phyloP scores from a whole-genome alignment of 176 grass and related monocot genomes.

The Pharus latifolius region DNA sequence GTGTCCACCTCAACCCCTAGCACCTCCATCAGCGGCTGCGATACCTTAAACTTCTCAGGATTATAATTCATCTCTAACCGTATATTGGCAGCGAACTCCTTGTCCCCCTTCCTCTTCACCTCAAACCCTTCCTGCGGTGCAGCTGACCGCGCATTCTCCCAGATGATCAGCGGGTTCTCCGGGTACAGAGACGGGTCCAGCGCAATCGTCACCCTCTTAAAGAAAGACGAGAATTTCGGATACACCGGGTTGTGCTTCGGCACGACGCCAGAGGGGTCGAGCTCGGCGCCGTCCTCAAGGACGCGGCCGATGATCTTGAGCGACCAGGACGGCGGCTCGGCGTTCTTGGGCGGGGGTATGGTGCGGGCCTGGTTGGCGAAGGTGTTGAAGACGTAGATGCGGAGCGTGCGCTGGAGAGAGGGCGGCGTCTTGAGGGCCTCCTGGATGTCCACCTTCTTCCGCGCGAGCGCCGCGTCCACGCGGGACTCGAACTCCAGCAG shows the following conservation, averaged over 20 bases:
- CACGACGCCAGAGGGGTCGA: constrained; percentile 59
- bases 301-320: constrained; percentile 92
- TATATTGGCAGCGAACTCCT: constrained; percentile 72
- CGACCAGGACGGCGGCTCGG: constrained; percentile 86
- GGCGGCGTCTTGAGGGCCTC: constrained; percentile 78
- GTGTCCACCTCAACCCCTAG: constrained; percentile 90
- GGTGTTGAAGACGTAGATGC: constrained; percentile 95
- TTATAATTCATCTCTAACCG: constrained; percentile 88
- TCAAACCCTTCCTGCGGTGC: constrained; percentile 80
- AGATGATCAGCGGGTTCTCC: constrained; percentile 58
- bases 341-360: constrained; percentile 32
- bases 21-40: constrained; percentile 77
- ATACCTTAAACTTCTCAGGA: constrained; percentile 85
- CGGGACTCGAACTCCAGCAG: constrained; percentile 90
- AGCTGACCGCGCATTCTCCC: constrained; percentile 68
- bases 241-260: constrained; percentile 81
- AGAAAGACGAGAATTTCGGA: constrained; percentile 86
- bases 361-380: constrained; percentile 73
- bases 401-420: constrained; percentile 78
- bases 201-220: constrained; percentile 72
- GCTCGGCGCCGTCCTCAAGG: constrained; percentile 59
- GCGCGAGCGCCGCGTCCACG: constrained; percentile 61
- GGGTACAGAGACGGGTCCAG: constrained; percentile 65
- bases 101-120: constrained; percentile 90
- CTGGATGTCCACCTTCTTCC: constrained; percentile 94